These are phyloP conservation scores for Grosmannia huntii DNA, from an alignment of 2,329 filamentous ascomycete genomes.

Conservation along the genomic window DNA sequence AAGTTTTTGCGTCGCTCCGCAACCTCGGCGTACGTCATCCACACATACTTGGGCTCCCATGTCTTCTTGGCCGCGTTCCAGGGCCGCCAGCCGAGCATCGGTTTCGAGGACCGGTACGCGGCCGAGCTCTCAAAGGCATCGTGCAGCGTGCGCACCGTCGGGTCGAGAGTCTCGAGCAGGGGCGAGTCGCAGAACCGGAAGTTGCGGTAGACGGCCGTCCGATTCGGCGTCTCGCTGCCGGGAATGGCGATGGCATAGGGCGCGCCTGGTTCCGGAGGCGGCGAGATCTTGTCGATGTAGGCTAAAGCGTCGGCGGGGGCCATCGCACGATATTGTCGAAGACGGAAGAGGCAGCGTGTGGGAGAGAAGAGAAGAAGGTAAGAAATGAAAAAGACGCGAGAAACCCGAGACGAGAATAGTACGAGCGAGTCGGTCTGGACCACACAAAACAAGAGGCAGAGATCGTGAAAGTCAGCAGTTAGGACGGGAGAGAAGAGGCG, in stretches of 20 bases:
- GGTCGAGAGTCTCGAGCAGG: slow-evolving; percentile 60
- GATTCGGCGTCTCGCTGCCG: slow-evolving; percentile 58
- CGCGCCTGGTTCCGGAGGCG: slow-evolving; percentile 56
- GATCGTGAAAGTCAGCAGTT: background rate
- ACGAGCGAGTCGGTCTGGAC: background rate
- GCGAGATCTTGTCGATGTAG: slow-evolving; percentile 39
- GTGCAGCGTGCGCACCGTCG: slow-evolving; percentile 58
- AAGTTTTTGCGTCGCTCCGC: slow-evolving; percentile 69
- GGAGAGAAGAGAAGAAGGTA: background rate
- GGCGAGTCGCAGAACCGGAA: slow-evolving; percentile 62
- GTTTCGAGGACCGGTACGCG: slow-evolving; percentile 49
- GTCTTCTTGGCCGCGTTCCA: slow-evolving; percentile 65
- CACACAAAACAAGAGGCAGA: background rate
- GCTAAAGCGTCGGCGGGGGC: slow-evolving; percentile 24
- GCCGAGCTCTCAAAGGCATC: slow-evolving; percentile 65
- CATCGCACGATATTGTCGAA: no score
- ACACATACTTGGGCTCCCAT: slow-evolving; percentile 63
- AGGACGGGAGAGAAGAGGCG: background rate
- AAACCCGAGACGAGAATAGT: background rate
- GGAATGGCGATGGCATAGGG: slow-evolving; percentile 71
- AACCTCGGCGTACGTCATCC: slow-evolving; percentile 74
- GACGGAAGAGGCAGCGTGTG: no score
- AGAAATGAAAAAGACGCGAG: no score
- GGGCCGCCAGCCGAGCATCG: slow-evolving; percentile 66
- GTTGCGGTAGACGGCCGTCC: slow-evolving; percentile 70